Percentiles rank a stretch among this genome's conserved stretches.
Evolutionary conservation across 352 stramenopile species (phyloP).

Genomic region (Phytophthora gonapodyides): DNA sequence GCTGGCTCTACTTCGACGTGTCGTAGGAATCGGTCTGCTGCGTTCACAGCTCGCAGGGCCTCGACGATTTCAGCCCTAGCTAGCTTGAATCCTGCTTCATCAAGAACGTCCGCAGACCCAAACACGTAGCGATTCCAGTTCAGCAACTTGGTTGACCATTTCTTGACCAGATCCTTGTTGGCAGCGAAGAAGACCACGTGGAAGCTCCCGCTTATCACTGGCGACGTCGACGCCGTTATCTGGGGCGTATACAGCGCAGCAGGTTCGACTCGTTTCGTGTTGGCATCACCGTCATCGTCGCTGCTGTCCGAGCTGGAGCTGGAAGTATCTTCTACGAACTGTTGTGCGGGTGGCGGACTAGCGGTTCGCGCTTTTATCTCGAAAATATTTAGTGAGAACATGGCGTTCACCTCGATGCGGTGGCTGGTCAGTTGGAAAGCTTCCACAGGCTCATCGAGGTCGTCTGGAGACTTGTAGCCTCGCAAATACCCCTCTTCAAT

Average conservation of each 20-base stretch:
- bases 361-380: slow-evolving; percentile 46
- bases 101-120: slow-evolving; percentile 9
- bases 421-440: slow-evolving; percentile 65
- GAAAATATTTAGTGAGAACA: slow-evolving; percentile 71
- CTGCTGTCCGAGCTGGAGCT: slow-evolving; percentile 36
- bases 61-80: slow-evolving; percentile 39
- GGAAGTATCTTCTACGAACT: slow-evolving; percentile 29
- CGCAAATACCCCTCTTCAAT: slow-evolving; percentile 65
- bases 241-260: slow-evolving; percentile 1
- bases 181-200: slow-evolving; percentile 59
- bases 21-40: slow-evolving; percentile 35
- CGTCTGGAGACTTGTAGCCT: slow-evolving; percentile 49
- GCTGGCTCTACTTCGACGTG: slow-evolving; percentile 20
- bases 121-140: slow-evolving; percentile 84
- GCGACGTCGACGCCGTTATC: slow-evolving; percentile 5
- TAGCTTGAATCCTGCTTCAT: slow-evolving; percentile 20
- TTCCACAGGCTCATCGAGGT: slow-evolving; percentile 47
- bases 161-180: slow-evolving; percentile 51
- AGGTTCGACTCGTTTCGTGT: neutral
- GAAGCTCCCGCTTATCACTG: slow-evolving; percentile 21
- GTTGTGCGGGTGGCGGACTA: slow-evolving; percentile 12
- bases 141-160: slow-evolving; percentile 56
- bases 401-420: slow-evolving; percentile 60
- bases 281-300: slow-evolving; percentile 26
- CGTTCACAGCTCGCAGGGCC: slow-evolving; percentile 37